Percentiles rank a stretch among this genome's conserved stretches.
phyloP scores from a whole-genome alignment of 2,329 filamentous ascomycete genomes.

The Fusarium sp. region DNA sequence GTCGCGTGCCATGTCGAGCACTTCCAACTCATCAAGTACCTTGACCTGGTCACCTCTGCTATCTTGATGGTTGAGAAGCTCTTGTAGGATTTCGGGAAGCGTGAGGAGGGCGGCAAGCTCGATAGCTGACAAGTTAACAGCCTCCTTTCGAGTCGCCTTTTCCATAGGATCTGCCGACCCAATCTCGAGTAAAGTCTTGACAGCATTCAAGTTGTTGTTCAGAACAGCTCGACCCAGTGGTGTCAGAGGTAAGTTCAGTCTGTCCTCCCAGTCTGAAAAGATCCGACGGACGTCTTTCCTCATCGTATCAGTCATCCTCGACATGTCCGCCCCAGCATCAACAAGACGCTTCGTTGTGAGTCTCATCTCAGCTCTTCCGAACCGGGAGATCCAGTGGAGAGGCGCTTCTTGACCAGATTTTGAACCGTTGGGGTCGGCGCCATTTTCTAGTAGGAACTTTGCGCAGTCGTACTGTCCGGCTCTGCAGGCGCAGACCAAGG shows the following conservation, averaged over 20 bases:
- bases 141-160: background rate
- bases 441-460: background rate
- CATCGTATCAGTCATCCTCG: background rate
- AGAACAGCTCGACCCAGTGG: conserved; percentile 1
- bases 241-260: background rate
- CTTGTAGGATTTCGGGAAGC: background rate
- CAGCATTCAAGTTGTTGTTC: background rate
- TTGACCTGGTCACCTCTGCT: background rate
- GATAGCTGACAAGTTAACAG: background rate
- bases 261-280: conserved; percentile 6
- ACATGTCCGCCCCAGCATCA: background rate
- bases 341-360: background rate
- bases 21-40: background rate
- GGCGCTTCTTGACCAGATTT: background rate
- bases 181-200: background rate
- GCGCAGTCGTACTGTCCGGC: background rate
- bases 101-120: background rate
- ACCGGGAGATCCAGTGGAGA: conserved; percentile 1
- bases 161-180: background rate
- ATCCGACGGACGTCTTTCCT: background rate
- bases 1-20: background rate
- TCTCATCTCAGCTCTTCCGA: background rate
- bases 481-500: conserved; percentile 3
- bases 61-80: background rate
- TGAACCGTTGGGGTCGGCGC: background rate